Conservation (phyloP, 73 alveolate species). For the Paramecium biaurelia region DNA sequence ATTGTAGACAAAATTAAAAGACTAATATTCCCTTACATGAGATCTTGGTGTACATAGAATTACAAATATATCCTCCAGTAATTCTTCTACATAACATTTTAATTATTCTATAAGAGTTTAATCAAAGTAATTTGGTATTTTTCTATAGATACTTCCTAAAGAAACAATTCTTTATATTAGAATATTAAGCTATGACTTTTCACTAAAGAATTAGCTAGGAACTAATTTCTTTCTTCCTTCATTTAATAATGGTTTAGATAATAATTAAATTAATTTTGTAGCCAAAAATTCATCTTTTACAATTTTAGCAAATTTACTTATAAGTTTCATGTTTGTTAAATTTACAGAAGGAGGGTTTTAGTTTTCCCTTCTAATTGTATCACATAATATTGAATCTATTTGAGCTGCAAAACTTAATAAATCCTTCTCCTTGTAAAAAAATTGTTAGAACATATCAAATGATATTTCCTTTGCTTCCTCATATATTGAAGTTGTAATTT, state of each 20-base stretch:
- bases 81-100: background rate
- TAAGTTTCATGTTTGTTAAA: background rate
- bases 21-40: background rate
- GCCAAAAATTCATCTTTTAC: background rate
- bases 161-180: conserved; percentile 4
- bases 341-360: background rate
- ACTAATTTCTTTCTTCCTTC: background rate
- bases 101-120: background rate
- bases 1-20: background rate
- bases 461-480: conserved; percentile 43
- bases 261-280: background rate
- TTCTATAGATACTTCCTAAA: background rate
- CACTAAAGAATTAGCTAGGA: conserved; percentile 29
- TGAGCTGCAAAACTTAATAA: conserved; percentile 10
- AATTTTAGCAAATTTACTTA: background rate
- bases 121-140: background rate
- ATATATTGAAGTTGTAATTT: conserved; percentile 25
- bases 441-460: conserved; percentile 36
- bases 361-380: conserved; percentile 1
- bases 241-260: background rate
- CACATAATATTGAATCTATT: conserved; percentile 41
- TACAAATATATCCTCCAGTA: background rate
- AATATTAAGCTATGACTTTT: background rate
- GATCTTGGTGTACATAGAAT: conserved; percentile 23
- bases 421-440: background rate